Conservation (phyloP, 257 asterid genomes). For the Solanum sejunctum region DNA sequence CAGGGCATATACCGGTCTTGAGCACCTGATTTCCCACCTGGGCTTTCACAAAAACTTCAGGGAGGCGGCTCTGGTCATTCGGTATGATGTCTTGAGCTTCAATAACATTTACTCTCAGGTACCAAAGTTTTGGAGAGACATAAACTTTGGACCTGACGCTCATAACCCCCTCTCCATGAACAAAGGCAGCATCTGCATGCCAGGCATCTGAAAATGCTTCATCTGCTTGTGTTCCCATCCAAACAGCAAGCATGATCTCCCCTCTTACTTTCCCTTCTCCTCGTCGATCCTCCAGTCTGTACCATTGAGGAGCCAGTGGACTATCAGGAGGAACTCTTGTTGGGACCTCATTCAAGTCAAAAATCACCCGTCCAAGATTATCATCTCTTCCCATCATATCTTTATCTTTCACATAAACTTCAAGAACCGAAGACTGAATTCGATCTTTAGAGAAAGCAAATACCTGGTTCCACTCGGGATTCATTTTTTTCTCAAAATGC, state of each 20-base stretch:
- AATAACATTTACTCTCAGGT: constrained; percentile 55
- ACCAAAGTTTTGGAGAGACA: constrained; percentile 76
- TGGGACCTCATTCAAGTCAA: constrained; percentile 61
- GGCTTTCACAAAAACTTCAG: constrained; percentile 41
- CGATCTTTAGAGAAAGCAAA: constrained; percentile 69
- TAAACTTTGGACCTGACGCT: constrained; percentile 61
- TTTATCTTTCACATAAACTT: constrained; percentile 50
- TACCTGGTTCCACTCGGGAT: constrained; percentile 76
- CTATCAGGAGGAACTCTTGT: constrained; percentile 77
- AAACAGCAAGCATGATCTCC: constrained; percentile 56
- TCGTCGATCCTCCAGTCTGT: constrained; percentile 41
- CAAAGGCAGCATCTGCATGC: constrained; percentile 69
- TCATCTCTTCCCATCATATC: constrained; percentile 59
- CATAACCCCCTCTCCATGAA: constrained; percentile 51
- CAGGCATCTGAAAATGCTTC: constrained; percentile 74
- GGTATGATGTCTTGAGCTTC: constrained; percentile 70
- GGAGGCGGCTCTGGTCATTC: constrained; percentile 30
- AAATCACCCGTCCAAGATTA: constrained; percentile 34
- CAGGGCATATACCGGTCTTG: constrained; percentile 33
- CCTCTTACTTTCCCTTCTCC: constrained; percentile 47
- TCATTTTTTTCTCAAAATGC: constrained; percentile 30
- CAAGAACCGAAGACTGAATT: constrained; percentile 52
- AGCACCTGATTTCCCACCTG: constrained; percentile 56
- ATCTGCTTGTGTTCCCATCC: constrained; percentile 80
- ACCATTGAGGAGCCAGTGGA: constrained; percentile 85